A percentile compares a stretch with the other conserved stretches of the same genome.
Conservation (phyloP, 164 flowering plant genomes). For the Chimonanthus praecox region DNA sequence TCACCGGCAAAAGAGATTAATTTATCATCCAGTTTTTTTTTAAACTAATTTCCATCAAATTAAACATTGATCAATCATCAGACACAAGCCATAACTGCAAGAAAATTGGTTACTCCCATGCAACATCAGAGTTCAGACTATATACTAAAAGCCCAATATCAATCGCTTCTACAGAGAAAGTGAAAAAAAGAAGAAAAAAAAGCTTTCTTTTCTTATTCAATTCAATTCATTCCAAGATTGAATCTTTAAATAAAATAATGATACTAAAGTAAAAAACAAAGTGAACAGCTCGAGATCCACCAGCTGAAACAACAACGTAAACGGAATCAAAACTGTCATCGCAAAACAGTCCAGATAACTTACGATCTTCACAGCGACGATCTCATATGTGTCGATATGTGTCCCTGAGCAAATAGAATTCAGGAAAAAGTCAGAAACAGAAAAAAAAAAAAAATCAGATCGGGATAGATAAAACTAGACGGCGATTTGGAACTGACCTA, state of each 20-base stretch:
- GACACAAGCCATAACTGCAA: neutral
- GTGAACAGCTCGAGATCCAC: neutral
- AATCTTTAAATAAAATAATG: no score
- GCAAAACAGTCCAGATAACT: slow-evolving; percentile 21
- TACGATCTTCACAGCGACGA: slow-evolving; percentile 94
- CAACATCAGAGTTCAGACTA: neutral
- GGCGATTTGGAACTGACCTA: slow-evolving; percentile 40
- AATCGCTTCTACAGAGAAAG: neutral
- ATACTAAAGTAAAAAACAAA: neutral
- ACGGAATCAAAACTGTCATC: neutral
- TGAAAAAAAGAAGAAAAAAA: neutral
- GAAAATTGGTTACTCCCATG: neutral
- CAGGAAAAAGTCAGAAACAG: neutral
- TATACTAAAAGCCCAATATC: neutral
- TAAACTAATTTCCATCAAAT: no score
- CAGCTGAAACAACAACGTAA: neutral
- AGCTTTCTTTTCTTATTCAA: neutral
- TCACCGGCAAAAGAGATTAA: neutral
- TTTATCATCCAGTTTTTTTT: no score
- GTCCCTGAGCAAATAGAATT: slow-evolving; percentile 57
- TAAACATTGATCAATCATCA: neutral
- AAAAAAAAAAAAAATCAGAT: neutral
- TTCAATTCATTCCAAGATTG: no score
- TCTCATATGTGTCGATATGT: slow-evolving; percentile 83
- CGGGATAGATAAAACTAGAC: no score